Evolutionary conservation across 768 basidiomycete species (phyloP).

Genomic region (Tricholoma matsutake): DNA sequence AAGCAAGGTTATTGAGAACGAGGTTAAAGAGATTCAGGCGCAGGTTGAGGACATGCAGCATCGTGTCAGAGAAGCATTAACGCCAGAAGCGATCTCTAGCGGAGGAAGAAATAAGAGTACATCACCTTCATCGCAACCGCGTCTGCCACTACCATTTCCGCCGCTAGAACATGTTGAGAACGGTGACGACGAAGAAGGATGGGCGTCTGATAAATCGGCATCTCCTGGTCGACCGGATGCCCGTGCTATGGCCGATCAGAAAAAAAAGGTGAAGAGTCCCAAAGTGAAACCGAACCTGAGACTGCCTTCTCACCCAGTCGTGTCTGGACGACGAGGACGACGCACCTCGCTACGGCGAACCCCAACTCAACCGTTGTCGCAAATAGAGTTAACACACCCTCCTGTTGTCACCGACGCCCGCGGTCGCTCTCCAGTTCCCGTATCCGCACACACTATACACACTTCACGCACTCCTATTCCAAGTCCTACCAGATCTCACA

Average conservation of each 20-base stretch:
- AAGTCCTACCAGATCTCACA: not conserved
- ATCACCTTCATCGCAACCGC: not conserved
- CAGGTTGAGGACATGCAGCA: slow-evolving; percentile 11
- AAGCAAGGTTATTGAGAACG: slow-evolving; percentile 1
- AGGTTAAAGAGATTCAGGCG: slow-evolving; percentile 11
- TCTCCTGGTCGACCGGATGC: slow-evolving; percentile 13
- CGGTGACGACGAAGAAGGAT: slow-evolving; percentile 55
- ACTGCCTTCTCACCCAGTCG: slow-evolving; percentile 6
- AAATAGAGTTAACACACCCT: slow-evolving; percentile 1
- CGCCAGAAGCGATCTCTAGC: not conserved
- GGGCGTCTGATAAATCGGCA: slow-evolving; percentile 55
- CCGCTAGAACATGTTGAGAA: slow-evolving; percentile 23
- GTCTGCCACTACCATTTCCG: slow-evolving; percentile 7
- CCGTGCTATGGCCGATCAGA: slow-evolving; percentile 1
- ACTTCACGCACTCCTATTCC: slow-evolving; percentile 1
- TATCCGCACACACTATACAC: slow-evolving; percentile 4
- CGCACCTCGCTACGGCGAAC: slow-evolving; percentile 13
- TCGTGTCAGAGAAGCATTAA: slow-evolving; percentile 11
- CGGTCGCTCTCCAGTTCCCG: not conserved
- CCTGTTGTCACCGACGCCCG: slow-evolving; percentile 1
- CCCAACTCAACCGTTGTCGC: not conserved
- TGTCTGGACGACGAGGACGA: slow-evolving; percentile 8
- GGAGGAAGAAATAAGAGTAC: not conserved
- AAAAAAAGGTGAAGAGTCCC: slow-evolving; percentile 12
- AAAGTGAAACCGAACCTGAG: slow-evolving; percentile 3